Conservation (phyloP, 1,139 yeast species). For the Scheffersomyces quercinus region DNA sequence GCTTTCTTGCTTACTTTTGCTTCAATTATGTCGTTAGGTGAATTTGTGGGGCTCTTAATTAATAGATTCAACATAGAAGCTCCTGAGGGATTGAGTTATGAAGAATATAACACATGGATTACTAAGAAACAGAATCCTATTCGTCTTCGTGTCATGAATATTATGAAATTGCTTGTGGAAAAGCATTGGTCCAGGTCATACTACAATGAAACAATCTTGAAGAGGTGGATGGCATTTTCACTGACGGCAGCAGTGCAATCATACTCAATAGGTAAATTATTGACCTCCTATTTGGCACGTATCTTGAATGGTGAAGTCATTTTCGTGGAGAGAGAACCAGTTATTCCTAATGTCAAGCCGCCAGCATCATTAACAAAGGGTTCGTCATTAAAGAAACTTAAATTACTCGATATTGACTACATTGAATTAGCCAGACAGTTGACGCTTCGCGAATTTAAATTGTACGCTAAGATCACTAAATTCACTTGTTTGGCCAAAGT, state of each 20-base stretch:
- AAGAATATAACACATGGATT: slow-evolving; percentile 81
- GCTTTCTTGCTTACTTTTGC: slow-evolving; percentile 75
- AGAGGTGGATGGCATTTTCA: slow-evolving; percentile 59
- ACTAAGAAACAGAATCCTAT: slow-evolving; percentile 69
- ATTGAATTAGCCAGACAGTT: slow-evolving; percentile 82
- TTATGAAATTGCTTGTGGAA: slow-evolving; percentile 70
- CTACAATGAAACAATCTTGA: slow-evolving; percentile 49
- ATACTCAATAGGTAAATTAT: slow-evolving; percentile 36
- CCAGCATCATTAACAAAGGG: slow-evolving; percentile 47
- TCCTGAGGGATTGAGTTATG: slow-evolving; percentile 84
- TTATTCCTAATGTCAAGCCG: slow-evolving; percentile 28
- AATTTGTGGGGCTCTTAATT: slow-evolving; percentile 61
- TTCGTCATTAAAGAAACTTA: slow-evolving; percentile 39
- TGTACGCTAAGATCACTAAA: slow-evolving; percentile 67
- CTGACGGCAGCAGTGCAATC: slow-evolving; percentile 46
- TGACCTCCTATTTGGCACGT: slow-evolving; percentile 25
- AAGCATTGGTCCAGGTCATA: slow-evolving; percentile 77
- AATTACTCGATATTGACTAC: slow-evolving; percentile 69
- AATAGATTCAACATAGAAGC: slow-evolving; percentile 73
- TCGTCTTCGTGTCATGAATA: slow-evolving; percentile 65
- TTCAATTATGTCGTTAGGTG: slow-evolving; percentile 70
- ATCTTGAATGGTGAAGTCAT: slow-evolving; percentile 35
- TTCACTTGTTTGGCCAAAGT: slow-evolving; percentile 79
- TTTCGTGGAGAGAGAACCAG: slow-evolving; percentile 32
- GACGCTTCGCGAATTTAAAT: slow-evolving; percentile 72